phyloP scores from a whole-genome alignment of 2,329 filamentous ascomycete species.

The Claviceps cyperi region DNA sequence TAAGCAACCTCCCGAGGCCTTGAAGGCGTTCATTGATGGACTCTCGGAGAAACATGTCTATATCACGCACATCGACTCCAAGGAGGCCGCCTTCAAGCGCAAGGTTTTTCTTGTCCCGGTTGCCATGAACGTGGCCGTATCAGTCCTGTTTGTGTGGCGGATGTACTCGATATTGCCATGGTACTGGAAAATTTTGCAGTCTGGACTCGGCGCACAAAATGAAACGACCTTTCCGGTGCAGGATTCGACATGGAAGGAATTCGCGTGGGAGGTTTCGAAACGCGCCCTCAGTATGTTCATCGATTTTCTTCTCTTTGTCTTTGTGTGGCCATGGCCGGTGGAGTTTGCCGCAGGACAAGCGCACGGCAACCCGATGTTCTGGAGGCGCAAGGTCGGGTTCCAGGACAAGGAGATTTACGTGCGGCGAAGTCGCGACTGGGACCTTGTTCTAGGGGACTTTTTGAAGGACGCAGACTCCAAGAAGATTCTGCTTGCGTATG shows the following conservation, averaged over 20 bases:
- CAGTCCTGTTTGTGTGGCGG: constrained; percentile 50
- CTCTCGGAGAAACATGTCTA: constrained; percentile 62
- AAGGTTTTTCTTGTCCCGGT: constrained; percentile 73
- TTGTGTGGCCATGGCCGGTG: constrained; percentile 59
- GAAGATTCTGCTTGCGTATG: constrained; percentile 44
- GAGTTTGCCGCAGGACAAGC: constrained; percentile 51
- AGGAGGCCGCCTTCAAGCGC: constrained; percentile 56
- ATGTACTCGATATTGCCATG: constrained; percentile 53
- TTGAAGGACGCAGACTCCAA: constrained; percentile 35
- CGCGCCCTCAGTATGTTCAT: constrained; percentile 54
- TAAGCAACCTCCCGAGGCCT: constrained; percentile 44
- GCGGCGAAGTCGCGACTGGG: constrained; percentile 62
- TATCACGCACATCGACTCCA: constrained; percentile 67
- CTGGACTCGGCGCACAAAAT: constrained; percentile 51
- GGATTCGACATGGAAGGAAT: constrained; percentile 39
- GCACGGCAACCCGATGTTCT: constrained; percentile 49
- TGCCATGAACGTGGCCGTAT: constrained; percentile 57
- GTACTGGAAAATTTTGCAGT: constrained; percentile 54
- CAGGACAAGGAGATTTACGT: constrained; percentile 69
- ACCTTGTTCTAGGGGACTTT: constrained; percentile 40
- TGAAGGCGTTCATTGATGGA: constrained; percentile 50
- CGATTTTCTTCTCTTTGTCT: constrained; percentile 55
- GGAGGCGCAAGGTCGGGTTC: constrained; percentile 66
- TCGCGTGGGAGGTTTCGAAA: constrained; percentile 40
- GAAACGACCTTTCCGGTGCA: constrained; percentile 49